Conservation (phyloP, 345 rosid species). For the Populus ilicifolia region DNA sequence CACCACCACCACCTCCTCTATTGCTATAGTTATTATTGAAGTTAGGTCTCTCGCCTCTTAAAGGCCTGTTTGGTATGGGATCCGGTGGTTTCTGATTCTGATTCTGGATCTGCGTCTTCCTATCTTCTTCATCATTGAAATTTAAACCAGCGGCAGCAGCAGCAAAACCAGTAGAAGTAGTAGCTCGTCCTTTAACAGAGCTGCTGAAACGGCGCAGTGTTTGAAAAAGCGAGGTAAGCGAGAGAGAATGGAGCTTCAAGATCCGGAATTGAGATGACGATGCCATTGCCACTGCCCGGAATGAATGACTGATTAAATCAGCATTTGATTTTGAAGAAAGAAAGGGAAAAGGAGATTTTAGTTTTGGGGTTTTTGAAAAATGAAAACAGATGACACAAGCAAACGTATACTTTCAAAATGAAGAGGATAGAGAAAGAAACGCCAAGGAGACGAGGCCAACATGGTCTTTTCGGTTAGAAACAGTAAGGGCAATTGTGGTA, state of each 20-base stretch:
- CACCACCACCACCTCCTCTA: background rate
- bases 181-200: background rate
- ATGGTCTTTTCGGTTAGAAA: background rate
- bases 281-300: background rate
- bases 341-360: background rate
- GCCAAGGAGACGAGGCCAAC: background rate
- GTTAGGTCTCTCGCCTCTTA: constrained; percentile 6
- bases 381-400: too few species aligned
- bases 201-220: constrained; percentile 6
- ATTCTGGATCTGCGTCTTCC: background rate
- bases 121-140: background rate
- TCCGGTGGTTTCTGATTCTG: constrained; percentile 4
- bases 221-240: background rate
- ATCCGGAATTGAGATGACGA: background rate
- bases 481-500: background rate
- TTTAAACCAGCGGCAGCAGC: background rate
- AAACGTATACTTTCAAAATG: background rate
- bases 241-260: background rate
- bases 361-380: background rate
- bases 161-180: background rate
- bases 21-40: background rate
- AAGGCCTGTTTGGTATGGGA: constrained; percentile 19
- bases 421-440: too few species aligned
- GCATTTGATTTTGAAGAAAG: background rate
- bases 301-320: background rate